These are phyloP conservation scores for Rhizomucor miehei DNA, from an alignment of 371 early-diverging fungal genomes.

Conservation along the genomic window DNA sequence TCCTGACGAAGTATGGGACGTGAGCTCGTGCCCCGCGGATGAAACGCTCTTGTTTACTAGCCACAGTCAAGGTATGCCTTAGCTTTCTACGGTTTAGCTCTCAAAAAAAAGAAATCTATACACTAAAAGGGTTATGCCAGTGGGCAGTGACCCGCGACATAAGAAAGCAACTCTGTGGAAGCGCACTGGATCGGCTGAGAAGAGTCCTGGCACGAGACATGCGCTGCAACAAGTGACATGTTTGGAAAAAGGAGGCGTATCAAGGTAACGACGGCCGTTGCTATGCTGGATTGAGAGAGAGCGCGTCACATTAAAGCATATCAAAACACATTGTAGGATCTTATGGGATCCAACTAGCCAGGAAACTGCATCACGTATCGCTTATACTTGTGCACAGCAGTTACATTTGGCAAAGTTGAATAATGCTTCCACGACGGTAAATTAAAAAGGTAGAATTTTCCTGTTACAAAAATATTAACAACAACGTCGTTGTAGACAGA, in stretches of 20 bases:
- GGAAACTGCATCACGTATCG: conserved; percentile 14
- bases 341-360: conserved; percentile 32
- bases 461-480: too few species aligned
- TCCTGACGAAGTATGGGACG: conserved; percentile 68
- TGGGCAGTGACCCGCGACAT: conserved; percentile 22
- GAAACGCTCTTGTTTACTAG: conserved; percentile 66
- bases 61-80: conserved; percentile 52
- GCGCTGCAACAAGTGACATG: conserved; percentile 11
- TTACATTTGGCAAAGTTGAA: too few species aligned
- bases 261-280: too few species aligned
- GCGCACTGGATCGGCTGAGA: conserved; percentile 2
- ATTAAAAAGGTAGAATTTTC: too few species aligned
- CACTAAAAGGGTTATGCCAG: not conserved
- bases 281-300: too few species aligned
- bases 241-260: conserved; percentile 9
- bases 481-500: not conserved
- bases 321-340: conserved; percentile 16
- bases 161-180: conserved; percentile 40
- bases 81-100: too few species aligned
- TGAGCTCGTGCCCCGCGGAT: conserved; percentile 62
- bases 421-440: too few species aligned
- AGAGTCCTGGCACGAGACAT: conserved; percentile 11
- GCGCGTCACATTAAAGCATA: not conserved
- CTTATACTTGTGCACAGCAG: too few species aligned
- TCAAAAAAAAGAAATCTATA: not conserved